phyloP scores from a whole-genome alignment of 352 stramenopile species.

The Phytophthora colocasiae region DNA sequence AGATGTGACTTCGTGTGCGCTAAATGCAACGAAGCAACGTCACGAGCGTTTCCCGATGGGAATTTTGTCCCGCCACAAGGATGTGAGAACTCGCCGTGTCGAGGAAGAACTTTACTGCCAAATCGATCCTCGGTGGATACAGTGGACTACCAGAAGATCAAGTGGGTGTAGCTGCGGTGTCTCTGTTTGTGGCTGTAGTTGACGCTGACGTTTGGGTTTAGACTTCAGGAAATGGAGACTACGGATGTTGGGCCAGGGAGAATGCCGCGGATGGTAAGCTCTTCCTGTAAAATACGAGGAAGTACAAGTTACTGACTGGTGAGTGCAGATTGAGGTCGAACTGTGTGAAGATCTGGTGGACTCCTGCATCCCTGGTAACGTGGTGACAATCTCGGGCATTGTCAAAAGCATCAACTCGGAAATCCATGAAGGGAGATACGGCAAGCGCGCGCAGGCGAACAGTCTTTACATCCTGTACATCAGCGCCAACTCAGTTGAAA shows the following conservation, averaged over 20 bases:
- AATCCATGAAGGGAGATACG: slow-evolving; percentile 85
- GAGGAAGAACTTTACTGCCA: slow-evolving; percentile 74
- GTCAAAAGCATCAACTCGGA: slow-evolving; percentile 97
- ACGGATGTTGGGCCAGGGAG: slow-evolving; percentile 86
- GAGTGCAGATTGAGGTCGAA: slow-evolving; percentile 85
- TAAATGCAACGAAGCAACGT: slow-evolving; percentile 81
- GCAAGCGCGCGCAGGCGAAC: slow-evolving; percentile 92
- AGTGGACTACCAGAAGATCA: slow-evolving; percentile 92
- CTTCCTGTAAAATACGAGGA: background rate
- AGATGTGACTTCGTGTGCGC: slow-evolving; percentile 89
- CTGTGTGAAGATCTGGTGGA: slow-evolving; percentile 95
- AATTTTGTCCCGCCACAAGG: slow-evolving; percentile 75
- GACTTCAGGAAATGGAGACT: slow-evolving; percentile 93
- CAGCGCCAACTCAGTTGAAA: slow-evolving; percentile 91
- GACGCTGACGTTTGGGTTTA: slow-evolving; percentile 19
- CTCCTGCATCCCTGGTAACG: slow-evolving; percentile 95
- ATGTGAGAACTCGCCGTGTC: slow-evolving; percentile 73
- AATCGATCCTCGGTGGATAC: slow-evolving; percentile 88
- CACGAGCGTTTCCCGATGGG: slow-evolving; percentile 75
- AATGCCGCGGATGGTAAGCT: slow-evolving; percentile 83
- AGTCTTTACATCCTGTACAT: slow-evolving; percentile 96
- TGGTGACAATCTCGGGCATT: slow-evolving; percentile 93
- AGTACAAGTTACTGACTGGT: background rate
- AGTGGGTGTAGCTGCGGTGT: slow-evolving; percentile 44
- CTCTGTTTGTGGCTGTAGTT: slow-evolving; percentile 16